Evolutionary conservation across 2,329 filamentous ascomycete species (phyloP).

Genomic region (Fusarium penzigii): DNA sequence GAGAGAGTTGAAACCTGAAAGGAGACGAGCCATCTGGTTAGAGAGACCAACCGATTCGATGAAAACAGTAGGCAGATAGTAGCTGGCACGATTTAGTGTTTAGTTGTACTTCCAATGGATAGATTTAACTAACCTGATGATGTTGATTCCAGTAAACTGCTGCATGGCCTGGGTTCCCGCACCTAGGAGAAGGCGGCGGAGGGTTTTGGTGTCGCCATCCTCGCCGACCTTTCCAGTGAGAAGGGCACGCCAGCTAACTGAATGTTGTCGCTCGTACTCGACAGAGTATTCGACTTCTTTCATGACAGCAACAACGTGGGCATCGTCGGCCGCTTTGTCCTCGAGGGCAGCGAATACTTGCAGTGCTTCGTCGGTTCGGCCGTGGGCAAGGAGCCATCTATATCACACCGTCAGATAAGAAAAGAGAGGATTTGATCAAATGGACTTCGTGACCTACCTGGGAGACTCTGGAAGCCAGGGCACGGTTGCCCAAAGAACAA

Average conservation of each 20-base stretch:
- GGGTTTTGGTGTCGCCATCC: slow-evolving; percentile 9
- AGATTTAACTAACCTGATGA: slow-evolving; percentile 4
- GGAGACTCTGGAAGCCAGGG: slow-evolving; percentile 27
- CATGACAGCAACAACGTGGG: slow-evolving; percentile 3
- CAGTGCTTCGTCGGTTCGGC: slow-evolving; percentile 4
- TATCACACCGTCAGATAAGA: background rate
- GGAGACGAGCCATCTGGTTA: slow-evolving; percentile 48
- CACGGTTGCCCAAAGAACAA: slow-evolving; percentile 32
- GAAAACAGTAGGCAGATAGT: slow-evolving; percentile 47
- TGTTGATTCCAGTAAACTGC: slow-evolving; percentile 25
- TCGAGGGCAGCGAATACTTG: slow-evolving; percentile 13
- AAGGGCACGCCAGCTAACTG: slow-evolving; percentile 5
- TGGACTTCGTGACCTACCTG: background rate
- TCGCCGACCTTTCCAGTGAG: slow-evolving; percentile 3
- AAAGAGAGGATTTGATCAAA: no score
- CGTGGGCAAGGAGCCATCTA: slow-evolving; percentile 16
- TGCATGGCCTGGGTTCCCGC: slow-evolving; percentile 41
- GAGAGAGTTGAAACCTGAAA: slow-evolving; percentile 46
- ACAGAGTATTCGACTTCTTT: slow-evolving; percentile 14
- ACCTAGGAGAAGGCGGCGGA: slow-evolving; percentile 33
- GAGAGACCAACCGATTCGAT: slow-evolving; percentile 51
- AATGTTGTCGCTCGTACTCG: slow-evolving; percentile 11
- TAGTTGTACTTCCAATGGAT: no score
- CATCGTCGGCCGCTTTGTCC: slow-evolving; percentile 1
- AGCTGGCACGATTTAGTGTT: background rate